Evolutionary conservation across 2,329 filamentous ascomycete species (phyloP), one percentile per base, ranked within the genome.

Genomic region (Thielaviopsis euricoi): DNA sequence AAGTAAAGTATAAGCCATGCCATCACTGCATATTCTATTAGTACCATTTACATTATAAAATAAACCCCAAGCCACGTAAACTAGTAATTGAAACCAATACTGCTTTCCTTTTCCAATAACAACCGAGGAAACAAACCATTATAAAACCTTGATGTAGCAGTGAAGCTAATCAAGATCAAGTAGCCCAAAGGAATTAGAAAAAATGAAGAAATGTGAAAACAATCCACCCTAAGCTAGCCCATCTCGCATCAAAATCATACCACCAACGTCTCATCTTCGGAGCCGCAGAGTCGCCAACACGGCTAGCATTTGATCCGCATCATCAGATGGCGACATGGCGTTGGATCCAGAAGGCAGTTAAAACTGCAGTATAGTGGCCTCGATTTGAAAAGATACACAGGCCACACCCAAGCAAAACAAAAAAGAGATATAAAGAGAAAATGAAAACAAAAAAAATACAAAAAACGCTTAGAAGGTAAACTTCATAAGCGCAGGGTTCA

Each of bases 401-500:
- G 43, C 17, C 17, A 21, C 3, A 48, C 7, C n/a, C n/a, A 29
- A 37, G 13, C 17, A 26, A 55, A 6, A 55, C 4, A 26, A 55
- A 21, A 29, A 13, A 49, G 13, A 55, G 1, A 43, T 43, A 37
- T 26, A 10, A 29, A 37, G 43, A 54, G 50, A 56, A 37, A 13
- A 55, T 26, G 55, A 48, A 48, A 55, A 29, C 15, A 25, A 56
- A 52, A 12, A 46, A 52, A 52, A 46, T 21, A 48, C 33, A 22
- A 49, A 15, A 43, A 13, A n/a, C 52, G 12, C 25, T 62, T 59
- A 62, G 23, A 62, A 62, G 21, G 61, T 62, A 50, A 62, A 62
- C 57, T 62, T 62, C 80, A 85, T 83, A 69, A 84, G 65, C 55
- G 78, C 79, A 21, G 81, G 81, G 63, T 84, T 84, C 61, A 84